Conservation (phyloP, 2,329 filamentous ascomycete species). For the Paraphoma chrysanthemicola region DNA sequence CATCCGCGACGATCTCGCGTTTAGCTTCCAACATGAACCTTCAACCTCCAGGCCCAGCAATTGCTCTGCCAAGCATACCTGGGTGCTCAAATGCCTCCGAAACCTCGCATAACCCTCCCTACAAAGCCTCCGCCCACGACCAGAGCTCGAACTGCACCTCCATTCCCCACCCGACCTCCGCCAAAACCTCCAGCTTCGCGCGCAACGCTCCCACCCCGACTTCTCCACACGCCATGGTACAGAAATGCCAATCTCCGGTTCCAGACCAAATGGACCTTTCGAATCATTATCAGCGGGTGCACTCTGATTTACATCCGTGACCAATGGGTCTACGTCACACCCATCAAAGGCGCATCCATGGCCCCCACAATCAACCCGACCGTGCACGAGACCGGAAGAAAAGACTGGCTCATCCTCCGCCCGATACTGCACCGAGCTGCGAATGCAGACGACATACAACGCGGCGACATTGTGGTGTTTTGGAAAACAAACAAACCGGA, state of each 20-base stretch:
- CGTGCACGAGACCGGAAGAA: constrained; percentile 47
- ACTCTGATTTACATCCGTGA: constrained; percentile 48
- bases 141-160: constrained; percentile 4
- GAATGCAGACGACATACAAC: constrained; percentile 33
- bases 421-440: constrained; percentile 19
- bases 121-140: constrained; percentile 6
- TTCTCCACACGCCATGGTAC: constrained; percentile 10
- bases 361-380: constrained; percentile 53
- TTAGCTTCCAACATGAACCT: background rate
- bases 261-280: background rate
- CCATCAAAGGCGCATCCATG: constrained; percentile 54
- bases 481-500: constrained; percentile 70
- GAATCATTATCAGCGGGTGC: constrained; percentile 20
- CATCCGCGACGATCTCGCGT: constrained; percentile 11
- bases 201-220: constrained; percentile 4
- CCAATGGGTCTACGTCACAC: constrained; percentile 46
- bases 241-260: constrained; percentile 9
- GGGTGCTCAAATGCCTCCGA: constrained; percentile 27
- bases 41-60: background rate
- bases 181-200: constrained; percentile 6
- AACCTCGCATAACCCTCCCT: constrained; percentile 27
- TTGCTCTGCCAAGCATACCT: background rate
- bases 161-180: constrained; percentile 5
- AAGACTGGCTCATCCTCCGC: constrained; percentile 49
- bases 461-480: constrained; percentile 56